phyloP scores from a whole-genome alignment of 441 rosid genomes.

The Metrosideros polymorpha region DNA sequence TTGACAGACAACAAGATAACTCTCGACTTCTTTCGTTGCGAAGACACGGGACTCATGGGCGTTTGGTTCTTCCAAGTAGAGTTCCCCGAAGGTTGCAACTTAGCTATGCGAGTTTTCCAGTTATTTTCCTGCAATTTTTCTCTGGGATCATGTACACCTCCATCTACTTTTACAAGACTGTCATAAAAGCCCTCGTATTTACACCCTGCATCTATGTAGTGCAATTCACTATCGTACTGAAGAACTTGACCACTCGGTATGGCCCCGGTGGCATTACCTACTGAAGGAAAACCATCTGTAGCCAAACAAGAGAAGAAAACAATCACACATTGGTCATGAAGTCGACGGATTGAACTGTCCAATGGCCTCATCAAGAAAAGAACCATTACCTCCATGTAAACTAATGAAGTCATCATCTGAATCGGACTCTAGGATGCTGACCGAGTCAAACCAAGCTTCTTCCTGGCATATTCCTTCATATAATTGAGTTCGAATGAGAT shows the following conservation, averaged over 20 bases:
- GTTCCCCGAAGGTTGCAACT: background rate
- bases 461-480: conserved; percentile 58
- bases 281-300: conserved; percentile 41
- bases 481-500: background rate
- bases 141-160: conserved; percentile 26
- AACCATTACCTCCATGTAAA: conserved; percentile 28
- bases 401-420: conserved; percentile 70
- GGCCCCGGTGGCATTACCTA: conserved; percentile 23
- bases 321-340: background rate
- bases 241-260: conserved; percentile 31
- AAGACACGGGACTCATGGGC: background rate
- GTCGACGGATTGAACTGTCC: background rate
- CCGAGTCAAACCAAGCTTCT: conserved; percentile 77
- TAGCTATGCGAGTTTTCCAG: conserved; percentile 13
- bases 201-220: conserved; percentile 19
- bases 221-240: conserved; percentile 33
- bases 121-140: conserved; percentile 37
- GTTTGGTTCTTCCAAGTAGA: background rate
- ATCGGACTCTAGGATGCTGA: conserved; percentile 73
- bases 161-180: conserved; percentile 46
- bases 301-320: background rate
- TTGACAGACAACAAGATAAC: conserved; percentile 57
- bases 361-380: background rate
- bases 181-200: conserved; percentile 49
- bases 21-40: conserved; percentile 23